Conservation (phyloP, 2,329 filamentous ascomycete genomes). For the Periconia sp. region DNA sequence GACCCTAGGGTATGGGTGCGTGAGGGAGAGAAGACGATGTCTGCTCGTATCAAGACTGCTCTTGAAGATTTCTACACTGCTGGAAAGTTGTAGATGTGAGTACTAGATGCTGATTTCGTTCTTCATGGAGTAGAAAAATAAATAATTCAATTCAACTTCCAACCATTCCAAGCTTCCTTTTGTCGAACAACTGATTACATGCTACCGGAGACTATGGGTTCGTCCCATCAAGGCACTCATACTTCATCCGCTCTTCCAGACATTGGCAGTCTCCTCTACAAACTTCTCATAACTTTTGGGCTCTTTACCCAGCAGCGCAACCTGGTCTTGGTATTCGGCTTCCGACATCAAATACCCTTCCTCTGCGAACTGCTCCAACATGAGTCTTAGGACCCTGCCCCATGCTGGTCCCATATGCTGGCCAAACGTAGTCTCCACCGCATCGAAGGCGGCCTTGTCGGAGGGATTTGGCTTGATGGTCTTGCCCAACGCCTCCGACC, state of each 20-base stretch:
- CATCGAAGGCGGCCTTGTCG: conserved; percentile 1
- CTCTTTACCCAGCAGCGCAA: conserved; percentile 4
- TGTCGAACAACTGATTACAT: neutral
- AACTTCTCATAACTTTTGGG: conserved; percentile 5
- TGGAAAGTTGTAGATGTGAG: conserved; percentile 64
- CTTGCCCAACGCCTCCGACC: conserved; percentile 7
- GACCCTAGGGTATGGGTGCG: conserved; percentile 92
- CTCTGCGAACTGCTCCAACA: conserved; percentile 1
- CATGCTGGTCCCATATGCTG: neutral
- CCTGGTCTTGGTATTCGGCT: conserved; percentile 1
- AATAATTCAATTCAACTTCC: neutral
- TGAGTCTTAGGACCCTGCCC: conserved; percentile 1
- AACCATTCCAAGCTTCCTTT: neutral
- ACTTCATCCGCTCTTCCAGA: neutral
- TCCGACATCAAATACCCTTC: conserved; percentile 1
- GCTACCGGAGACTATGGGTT: neutral
- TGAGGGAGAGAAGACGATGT: conserved; percentile 97
- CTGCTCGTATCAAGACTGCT: conserved; percentile 72
- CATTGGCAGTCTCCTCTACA: neutral
- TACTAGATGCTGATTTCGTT: neutral
- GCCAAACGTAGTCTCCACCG: neutral
- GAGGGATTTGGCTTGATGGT: neutral
- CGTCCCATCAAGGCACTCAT: too few species aligned
- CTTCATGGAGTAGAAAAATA: neutral
- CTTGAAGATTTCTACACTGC: conserved; percentile 91